Conservation (phyloP, 2,329 filamentous ascomycete species). For the Byssothecium circinans region DNA sequence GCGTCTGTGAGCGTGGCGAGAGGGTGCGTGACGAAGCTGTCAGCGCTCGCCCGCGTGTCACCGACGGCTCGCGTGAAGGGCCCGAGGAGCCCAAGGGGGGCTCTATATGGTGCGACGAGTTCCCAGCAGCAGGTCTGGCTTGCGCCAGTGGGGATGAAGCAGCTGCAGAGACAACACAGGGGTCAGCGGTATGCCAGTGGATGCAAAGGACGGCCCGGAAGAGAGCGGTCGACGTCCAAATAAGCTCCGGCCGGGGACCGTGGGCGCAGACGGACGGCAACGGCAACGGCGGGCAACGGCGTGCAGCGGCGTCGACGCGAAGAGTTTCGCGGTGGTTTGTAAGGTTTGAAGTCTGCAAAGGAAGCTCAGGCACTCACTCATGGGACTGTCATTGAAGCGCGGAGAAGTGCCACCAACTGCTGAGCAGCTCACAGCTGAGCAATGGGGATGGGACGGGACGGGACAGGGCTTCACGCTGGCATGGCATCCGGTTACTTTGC, state of each 20-base stretch:
- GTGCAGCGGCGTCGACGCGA: slow-evolving; percentile 1
- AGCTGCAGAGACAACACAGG: slow-evolving; percentile 35
- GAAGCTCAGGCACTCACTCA: slow-evolving; percentile 37
- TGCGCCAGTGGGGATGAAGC: slow-evolving; percentile 44
- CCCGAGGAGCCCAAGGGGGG: slow-evolving; percentile 25
- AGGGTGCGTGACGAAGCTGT: slow-evolving; percentile 47
- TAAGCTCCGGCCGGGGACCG: slow-evolving; percentile 24
- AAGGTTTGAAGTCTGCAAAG: slow-evolving; percentile 4
- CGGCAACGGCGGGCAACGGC: neutral
- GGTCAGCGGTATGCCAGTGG: slow-evolving; percentile 28
- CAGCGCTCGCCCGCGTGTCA: slow-evolving; percentile 50
- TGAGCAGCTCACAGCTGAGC: slow-evolving; percentile 17
- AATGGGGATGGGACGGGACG: slow-evolving; percentile 6
- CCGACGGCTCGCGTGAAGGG: slow-evolving; percentile 46
- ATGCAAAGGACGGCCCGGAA: neutral
- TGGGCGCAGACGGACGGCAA: neutral
- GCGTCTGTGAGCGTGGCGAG: slow-evolving; percentile 50
- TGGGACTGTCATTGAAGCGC: slow-evolving; percentile 39
- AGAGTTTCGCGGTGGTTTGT: slow-evolving; percentile 21
- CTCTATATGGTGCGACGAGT: slow-evolving; percentile 43
- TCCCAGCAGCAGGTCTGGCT: slow-evolving; percentile 42
- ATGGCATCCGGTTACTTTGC: slow-evolving; percentile 18
- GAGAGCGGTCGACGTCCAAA: slow-evolving; percentile 18
- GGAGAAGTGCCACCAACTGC: slow-evolving; percentile 12
- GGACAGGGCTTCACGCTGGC: slow-evolving; percentile 4